Evolutionary conservation across 441 rosid genomes (phyloP), one percentile per base, ranked within the genome.

Genomic region (Adansonia grandidieri): DNA sequence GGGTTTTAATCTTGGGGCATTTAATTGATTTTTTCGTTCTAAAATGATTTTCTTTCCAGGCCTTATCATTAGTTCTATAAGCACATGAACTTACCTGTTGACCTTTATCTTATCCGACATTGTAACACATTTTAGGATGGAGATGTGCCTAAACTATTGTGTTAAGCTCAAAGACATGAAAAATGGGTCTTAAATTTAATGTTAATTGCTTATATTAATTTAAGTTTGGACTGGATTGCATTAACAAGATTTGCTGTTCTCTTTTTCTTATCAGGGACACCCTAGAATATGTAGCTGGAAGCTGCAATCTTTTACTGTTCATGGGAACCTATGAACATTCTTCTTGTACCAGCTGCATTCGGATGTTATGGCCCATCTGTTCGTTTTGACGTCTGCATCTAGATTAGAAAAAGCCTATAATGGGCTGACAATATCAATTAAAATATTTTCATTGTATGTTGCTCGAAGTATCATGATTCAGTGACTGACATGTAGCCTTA

Each of bases 371-470:
- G 66, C 40, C 40, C 14, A 61, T 24, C 22, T 24, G 65, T 56
- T 56, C 9, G n/a, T 56, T 56, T 56, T 6, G 9, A 56, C 61
- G 17, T 4, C 40, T 4, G 66, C 42, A 1, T 61, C 24, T 61
- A 61, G n/a, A 24, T 28, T 61, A 22, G 37, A 69, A 67, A 28
- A 66, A 44, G 63, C 76, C 14, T 53, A 78, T 20, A 76, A 64
- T 66, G 75, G 24, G 80, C 63, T 37, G 54, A 74, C 15, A 64
- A 62, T 48, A 53, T 73, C 58, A 72, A 50, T 48, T 60, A 48
- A 63, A 66, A 57, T 58, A 45, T 64, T 78, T 69, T 77, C 19
- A 2, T 76, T 81, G 60, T 66, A 77, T 80, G 77, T 82, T 75
- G 2, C 37, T 44, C 54, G 75, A 68, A 53, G 40, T 51, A 60